A percentile compares a stretch with the other conserved stretches of the same genome.
These are phyloP conservation scores for Taphrina populina DNA, from an alignment of 1,139 yeast species.

Conservation along the genomic window DNA sequence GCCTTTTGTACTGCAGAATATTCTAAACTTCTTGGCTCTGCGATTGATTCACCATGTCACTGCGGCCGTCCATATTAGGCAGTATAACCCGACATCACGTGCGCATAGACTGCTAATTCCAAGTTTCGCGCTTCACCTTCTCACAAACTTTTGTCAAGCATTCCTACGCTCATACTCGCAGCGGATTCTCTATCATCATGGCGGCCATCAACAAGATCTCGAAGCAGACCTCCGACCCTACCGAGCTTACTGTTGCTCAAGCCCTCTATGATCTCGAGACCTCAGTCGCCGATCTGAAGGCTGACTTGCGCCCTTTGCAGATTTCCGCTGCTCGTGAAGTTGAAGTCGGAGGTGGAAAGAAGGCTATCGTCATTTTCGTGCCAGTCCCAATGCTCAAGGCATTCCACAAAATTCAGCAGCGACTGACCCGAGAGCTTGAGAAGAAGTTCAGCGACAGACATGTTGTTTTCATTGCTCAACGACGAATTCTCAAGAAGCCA, in stretches of 20 bases:
- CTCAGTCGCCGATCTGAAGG: constrained; percentile 91
- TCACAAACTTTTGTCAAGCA: too few relatives aligned
- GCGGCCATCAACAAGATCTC: constrained; percentile 95
- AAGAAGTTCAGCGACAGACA: constrained; percentile 99
- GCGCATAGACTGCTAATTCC: too few relatives aligned
- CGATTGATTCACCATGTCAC: too few relatives aligned
- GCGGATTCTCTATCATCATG: constrained; percentile 53
- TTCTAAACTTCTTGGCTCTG: too few relatives aligned
- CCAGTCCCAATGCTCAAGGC: constrained; percentile 92
- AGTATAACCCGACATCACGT: too few relatives aligned
- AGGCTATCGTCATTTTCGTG: constrained; percentile 96
- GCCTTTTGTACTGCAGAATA: too few relatives aligned
- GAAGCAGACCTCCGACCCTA: constrained; percentile 61
- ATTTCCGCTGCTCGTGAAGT: constrained; percentile 98
- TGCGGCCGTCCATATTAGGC: too few relatives aligned
- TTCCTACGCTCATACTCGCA: too few relatives aligned
- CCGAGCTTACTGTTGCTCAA: constrained; percentile 99
- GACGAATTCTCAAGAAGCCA: constrained; percentile 98
- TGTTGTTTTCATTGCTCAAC: constrained; percentile 98
- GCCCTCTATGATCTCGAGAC: constrained; percentile 96
- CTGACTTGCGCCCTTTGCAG: constrained; percentile 97
- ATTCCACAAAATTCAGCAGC: constrained; percentile 92
- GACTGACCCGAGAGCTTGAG: constrained; percentile 98
- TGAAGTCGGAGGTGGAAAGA: constrained; percentile 98
- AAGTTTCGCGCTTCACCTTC: too few relatives aligned